Base-by-base conservation (phyloP, 192 early-diverging fungal genomes). In the Umbelopsis vinacea region DNA sequence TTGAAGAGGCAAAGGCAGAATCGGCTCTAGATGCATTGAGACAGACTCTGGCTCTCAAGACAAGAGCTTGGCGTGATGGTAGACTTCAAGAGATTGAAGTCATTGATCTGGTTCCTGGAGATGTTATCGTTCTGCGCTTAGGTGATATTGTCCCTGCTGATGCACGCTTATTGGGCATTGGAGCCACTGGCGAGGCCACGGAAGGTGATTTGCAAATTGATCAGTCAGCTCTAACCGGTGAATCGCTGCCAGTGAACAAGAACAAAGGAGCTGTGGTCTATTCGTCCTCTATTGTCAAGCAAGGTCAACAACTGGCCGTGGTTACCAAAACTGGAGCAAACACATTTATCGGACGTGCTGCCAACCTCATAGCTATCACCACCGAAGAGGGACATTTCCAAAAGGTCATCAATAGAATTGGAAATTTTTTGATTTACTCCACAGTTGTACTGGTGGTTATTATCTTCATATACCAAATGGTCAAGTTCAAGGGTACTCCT, bases 81-180 rank as follows among this genome's bases (percentile, higher is more conserved):
- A 74, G 85, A 57, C 84, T 92, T 68, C 71, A 86, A 46, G 92
- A 94, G 81, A 71, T 94, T 15, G 90, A 92, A 74, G 89, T 89
- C 1, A 74, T 72, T 77, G 84, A 82, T 22, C 81, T 96, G 70
- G 95, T 96, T 73, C 95, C 95, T 26, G 95, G 95, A 69, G 95
- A 96, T 75, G 75, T 96, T 33, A 92, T 96, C 71, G 90, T 89
- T 19, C 85, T 96, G 46, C 92, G 94, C 80, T 84, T 95, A 60
- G 95, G 95, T 68, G 95, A 96, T 77, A 95, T 96, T 70, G 83
- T 96, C 67, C 95, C 95, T 46, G 95, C 95, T n/a, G 95, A 96
- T 76, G 89, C 83, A 48, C 91, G 93, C 60, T 75, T 94, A 72
- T 82, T 93, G 23, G 91, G 90, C 21, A 89, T 93, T 54, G 87